Base-by-base conservation (phyloP, 495 filamentous ascomycete genomes). In the Xylaria flabelliformis region DNA sequence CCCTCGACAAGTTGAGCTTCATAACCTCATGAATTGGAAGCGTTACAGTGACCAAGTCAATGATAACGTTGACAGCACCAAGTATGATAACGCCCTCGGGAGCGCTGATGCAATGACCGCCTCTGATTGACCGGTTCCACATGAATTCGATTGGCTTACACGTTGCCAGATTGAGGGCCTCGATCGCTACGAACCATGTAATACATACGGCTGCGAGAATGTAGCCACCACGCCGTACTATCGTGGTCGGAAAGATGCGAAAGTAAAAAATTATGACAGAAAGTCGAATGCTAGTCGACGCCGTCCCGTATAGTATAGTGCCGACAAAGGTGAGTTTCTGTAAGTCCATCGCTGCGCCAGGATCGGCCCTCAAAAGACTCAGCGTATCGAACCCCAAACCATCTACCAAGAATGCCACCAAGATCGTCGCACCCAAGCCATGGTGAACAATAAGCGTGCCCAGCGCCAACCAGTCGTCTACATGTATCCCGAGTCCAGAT, bases 1-100 rank as follows among this genome's bases (percentile, higher is more conserved):
- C 56, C 39, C 41, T 64, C 32, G 73, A 62, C 81, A 78, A 80
- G 82, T 72, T 81, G 82, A 74, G 74, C 58, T 78, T 73, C 8
- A 41, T 32, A 5, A 67, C 64, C 24, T 71, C 64, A 19, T 41
- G 51, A 24, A 69, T 26, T 0, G 74, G 70, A 17, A 69, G 36
- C 0, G 8, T 26, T 41, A 69, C 62, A 3, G 67, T 73, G 32
- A 24, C 63, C 13, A n/a, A 29, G 26, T 66, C 42, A 7, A 72
- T 67, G 13, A 61, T 26, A 7, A 72, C 51, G 29, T 51, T 66
- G 6, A 48, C 32, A 29, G 53, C 63, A 15, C 29, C 70, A 4
- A 24, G 50, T 4, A 61, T 26, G 42, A 72, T 64, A n/a, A 26
- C 24, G 1, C 62, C 70, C n/a, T 29, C 26, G 2, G 21, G 6